Evolutionary conservation across 208 protist species (phyloP).

Genomic region (Novymonas esmeraldas): DNA sequence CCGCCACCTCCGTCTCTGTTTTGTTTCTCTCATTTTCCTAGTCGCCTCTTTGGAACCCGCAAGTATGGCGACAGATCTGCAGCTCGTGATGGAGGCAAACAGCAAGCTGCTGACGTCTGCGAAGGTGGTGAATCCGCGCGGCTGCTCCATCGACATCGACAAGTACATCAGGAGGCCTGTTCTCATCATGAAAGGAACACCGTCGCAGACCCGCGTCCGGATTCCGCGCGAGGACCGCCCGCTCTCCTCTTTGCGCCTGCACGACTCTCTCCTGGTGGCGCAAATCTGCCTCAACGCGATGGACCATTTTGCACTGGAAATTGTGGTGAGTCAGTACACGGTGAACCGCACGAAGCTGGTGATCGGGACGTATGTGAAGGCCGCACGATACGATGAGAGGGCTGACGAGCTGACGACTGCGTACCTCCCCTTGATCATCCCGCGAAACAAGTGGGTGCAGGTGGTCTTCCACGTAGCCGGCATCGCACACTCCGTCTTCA

Average conservation of each 20-base stretch:
- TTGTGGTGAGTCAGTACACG: conserved; percentile 47
- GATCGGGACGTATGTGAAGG: conserved; percentile 66
- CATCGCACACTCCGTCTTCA: conserved; percentile 66
- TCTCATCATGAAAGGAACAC: conserved; percentile 59
- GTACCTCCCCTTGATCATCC: conserved; percentile 77
- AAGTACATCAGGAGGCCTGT: conserved; percentile 38
- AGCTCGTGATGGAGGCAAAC: conserved; percentile 38
- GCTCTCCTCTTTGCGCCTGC: conserved; percentile 46
- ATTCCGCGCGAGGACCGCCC: conserved; percentile 69
- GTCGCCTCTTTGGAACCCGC: neutral
- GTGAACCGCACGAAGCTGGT: conserved; percentile 62
- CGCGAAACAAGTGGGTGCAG: conserved; percentile 84
- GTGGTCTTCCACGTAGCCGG: conserved; percentile 81
- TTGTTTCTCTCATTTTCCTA: neutral
- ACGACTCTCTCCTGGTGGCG: conserved; percentile 50
- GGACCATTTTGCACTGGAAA: conserved; percentile 73
- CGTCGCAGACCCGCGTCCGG: conserved; percentile 48
- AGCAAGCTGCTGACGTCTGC: conserved; percentile 37
- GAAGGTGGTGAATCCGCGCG: conserved; percentile 56
- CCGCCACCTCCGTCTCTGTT: neutral
- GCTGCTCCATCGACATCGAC: conserved; percentile 68
- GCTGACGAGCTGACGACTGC: conserved; percentile 39
- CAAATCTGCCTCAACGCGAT: conserved; percentile 55
- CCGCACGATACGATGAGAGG: conserved; percentile 37
- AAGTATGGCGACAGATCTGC: conserved; percentile 8